phyloP scores from a whole-genome alignment of 441 rosid genomes.

The Bocquillonia castaneifolia region DNA sequence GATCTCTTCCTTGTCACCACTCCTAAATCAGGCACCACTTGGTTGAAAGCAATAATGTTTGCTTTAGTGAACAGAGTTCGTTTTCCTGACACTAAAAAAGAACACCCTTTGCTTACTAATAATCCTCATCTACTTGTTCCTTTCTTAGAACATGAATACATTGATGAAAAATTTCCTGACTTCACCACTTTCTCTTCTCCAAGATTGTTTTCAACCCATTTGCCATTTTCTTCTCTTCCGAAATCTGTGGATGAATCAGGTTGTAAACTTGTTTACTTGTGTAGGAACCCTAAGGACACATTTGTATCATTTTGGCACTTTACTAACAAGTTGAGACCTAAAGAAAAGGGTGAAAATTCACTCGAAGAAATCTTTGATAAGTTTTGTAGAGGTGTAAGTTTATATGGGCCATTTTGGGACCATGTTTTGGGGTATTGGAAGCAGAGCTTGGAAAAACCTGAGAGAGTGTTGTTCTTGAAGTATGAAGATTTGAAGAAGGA shows the following conservation, averaged over 20 bases:
- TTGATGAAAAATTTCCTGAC: slow-evolving; percentile 28
- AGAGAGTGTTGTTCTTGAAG: slow-evolving; percentile 36
- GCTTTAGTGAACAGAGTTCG: slow-evolving; percentile 37
- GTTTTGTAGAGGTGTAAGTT: slow-evolving; percentile 45
- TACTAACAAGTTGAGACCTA: slow-evolving; percentile 38
- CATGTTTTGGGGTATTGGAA: slow-evolving; percentile 48
- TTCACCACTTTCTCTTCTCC: slow-evolving; percentile 29
- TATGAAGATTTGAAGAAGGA: slow-evolving; percentile 43
- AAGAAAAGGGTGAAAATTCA: slow-evolving; percentile 28
- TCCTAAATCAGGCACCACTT: slow-evolving; percentile 66
- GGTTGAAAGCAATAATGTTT: slow-evolving; percentile 57
- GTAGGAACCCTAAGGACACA: slow-evolving; percentile 68
- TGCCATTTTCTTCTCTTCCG: slow-evolving; percentile 37
- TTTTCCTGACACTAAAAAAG: slow-evolving; percentile 21
- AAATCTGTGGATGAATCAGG: slow-evolving; percentile 31
- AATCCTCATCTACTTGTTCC: slow-evolving; percentile 58
- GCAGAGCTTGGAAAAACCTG: slow-evolving; percentile 35
- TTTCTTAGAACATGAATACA: slow-evolving; percentile 36
- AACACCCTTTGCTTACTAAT: slow-evolving; percentile 44
- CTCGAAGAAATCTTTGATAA: slow-evolving; percentile 41
- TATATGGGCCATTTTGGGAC: slow-evolving; percentile 59
- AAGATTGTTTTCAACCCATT: slow-evolving; percentile 50
- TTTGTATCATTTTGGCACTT: slow-evolving; percentile 68
- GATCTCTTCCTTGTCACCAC: slow-evolving; percentile 46
- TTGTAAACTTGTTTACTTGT: slow-evolving; percentile 54